Base-by-base conservation (phyloP, 495 filamentous ascomycete species). In the Chaetomidium leptoderma region DNA sequence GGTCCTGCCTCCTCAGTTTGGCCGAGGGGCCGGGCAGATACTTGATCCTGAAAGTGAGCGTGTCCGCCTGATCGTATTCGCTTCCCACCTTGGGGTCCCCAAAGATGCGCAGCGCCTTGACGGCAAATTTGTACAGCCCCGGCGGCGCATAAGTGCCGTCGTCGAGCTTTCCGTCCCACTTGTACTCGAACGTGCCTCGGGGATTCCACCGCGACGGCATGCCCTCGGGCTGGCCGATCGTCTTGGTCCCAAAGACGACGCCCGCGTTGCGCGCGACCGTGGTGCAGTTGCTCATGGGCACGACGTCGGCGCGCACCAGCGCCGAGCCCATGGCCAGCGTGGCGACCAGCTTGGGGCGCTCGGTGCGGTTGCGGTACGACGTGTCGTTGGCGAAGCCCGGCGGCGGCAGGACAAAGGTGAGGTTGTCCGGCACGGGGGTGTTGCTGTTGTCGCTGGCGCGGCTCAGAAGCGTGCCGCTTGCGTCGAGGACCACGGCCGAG, bases 101-200 rank as follows among this genome's bases (percentile, higher is more conserved):
- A 37, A 73, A 76, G 45, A 79, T 72, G 45, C 66, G 68, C 57
- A 79, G 61, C 29, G 75, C 76, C 63, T 70, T 69, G 43, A 78
- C 63, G 3, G 58, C 68, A 27, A 78, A 64, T 61, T 72, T 74
- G 65, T 82, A 82, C 14, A 59, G 43, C 19, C 77, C 79, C n/a
- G 70, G 66, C 19, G 71, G 63, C 16, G 74, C 74, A 27, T 71
- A 73, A 2, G 55, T 67, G 21, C 78, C 76, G 35, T 78, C 66
- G 0, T 64, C 68, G 4, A 81, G 59, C 16, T 61, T 58, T 16
- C 79, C 79, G n/a, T 72, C 71, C 74, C 76, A 82, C 27, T 14
- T 49, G 7, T 59, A 16, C 14, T 59, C 51, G 16, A 62, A 57
- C 0, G 60, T 61, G 27, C 74, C 75, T 13, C 79, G 72, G 7